phyloP scores from a whole-genome alignment of 306 rosid genomes.

The Albizia julibrissin region DNA sequence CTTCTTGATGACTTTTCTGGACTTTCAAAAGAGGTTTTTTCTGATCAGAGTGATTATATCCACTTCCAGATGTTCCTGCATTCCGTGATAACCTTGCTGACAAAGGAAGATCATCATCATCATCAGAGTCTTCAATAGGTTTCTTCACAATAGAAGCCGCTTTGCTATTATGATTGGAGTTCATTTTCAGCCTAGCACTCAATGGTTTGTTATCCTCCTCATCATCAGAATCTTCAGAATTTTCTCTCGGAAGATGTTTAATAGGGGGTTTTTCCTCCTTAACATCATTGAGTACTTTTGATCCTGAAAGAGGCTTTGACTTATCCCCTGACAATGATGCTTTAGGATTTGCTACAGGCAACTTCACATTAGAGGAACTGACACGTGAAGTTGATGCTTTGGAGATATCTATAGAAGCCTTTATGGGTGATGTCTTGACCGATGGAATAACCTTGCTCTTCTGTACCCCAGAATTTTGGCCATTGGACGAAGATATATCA shows the following conservation, averaged over 20 bases:
- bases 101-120: constrained; percentile 45
- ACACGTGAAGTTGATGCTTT: constrained; percentile 29
- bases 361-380: constrained; percentile 28
- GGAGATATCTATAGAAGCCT: constrained; percentile 32
- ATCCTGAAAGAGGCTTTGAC: constrained; percentile 9
- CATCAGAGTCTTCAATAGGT: constrained; percentile 42
- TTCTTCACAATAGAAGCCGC: constrained; percentile 28
- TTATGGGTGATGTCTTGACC: constrained; percentile 23
- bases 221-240: constrained; percentile 44
- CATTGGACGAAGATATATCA: constrained; percentile 43
- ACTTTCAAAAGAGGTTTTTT: constrained; percentile 40
- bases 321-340: constrained; percentile 22
- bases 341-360: constrained; percentile 32
- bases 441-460: constrained; percentile 33
- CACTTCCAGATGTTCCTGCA: constrained; percentile 38
- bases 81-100: constrained; percentile 30
- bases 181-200: constrained; percentile 37
- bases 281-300: constrained; percentile 24
- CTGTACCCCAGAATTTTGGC: constrained; percentile 38
- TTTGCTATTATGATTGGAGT: constrained; percentile 35
- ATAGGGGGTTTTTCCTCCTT: constrained; percentile 31
- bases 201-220: constrained; percentile 48
- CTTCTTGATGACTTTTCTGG: constrained; percentile 38
- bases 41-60: constrained; percentile 22
- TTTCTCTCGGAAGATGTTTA: neutral